Conservation (phyloP, 2,329 filamentous ascomycete genomes). For the Nemania diffusa region DNA sequence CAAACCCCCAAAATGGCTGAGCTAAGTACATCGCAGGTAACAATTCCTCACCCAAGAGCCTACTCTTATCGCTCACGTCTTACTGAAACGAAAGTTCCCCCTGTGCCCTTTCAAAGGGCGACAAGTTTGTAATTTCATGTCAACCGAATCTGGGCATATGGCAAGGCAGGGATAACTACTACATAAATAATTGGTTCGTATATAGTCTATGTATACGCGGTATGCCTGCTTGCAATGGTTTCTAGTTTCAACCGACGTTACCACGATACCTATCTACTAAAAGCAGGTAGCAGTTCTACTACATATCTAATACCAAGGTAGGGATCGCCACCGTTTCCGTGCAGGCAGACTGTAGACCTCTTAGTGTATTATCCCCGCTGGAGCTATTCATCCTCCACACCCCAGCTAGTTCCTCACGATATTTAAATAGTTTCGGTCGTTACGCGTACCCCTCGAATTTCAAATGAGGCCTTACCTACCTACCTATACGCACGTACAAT, state of each 20-base stretch:
- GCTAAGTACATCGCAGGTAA: not conserved
- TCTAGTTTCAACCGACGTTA: not conserved
- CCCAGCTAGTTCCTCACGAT: conserved; percentile 16
- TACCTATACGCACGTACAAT: too few species aligned
- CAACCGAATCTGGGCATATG: conserved; percentile 8
- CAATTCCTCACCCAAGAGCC: conserved; percentile 7
- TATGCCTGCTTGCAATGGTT: too few species aligned
- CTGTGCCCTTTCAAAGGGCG: not conserved
- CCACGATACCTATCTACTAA: not conserved
- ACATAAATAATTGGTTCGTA: not conserved
- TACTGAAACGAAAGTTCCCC: conserved; percentile 16
- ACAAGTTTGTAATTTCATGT: not conserved
- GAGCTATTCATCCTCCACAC: not conserved
- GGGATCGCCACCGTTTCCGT: conserved; percentile 24
- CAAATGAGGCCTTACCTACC: conserved; percentile 19
- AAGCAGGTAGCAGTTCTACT: conserved; percentile 6
- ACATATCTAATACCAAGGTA: not conserved
- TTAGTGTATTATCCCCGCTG: conserved; percentile 18
- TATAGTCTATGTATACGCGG: too few species aligned
- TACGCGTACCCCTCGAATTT: conserved; percentile 25
- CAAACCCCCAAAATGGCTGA: not conserved
- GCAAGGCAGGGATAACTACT: conserved; percentile 1
- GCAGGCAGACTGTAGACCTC: not conserved
- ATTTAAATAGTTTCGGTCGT: conserved; percentile 21
- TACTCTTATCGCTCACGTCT: conserved; percentile 18